A percentile compares a stretch with the other conserved stretches of the same genome.
Evolutionary conservation across 225 moss, liverwort and hornwort species (phyloP).

Genomic region (Rhytidiadelphus loreus): DNA sequence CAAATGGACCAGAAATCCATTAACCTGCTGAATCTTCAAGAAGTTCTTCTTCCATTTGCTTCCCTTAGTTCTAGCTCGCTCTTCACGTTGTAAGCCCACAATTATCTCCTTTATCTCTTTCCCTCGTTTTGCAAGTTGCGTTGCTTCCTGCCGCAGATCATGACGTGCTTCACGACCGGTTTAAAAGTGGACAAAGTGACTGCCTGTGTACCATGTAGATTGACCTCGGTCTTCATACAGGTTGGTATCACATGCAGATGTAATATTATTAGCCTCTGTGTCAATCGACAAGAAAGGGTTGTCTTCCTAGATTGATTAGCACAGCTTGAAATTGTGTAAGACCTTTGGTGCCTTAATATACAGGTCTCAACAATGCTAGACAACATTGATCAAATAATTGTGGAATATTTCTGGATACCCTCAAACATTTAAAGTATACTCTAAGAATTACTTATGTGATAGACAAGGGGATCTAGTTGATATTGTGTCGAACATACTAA

Average conservation of each 20-base stretch:
- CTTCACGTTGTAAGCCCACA: constrained; percentile 77
- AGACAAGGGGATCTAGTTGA: neutral
- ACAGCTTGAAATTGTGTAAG: neutral
- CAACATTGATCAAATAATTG: neutral
- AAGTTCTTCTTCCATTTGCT: constrained; percentile 94
- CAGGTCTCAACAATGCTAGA: neutral
- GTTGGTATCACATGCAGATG: neutral
- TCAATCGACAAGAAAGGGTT: neutral
- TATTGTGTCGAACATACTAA: neutral
- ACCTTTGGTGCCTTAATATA: neutral
- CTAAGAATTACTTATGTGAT: neutral
- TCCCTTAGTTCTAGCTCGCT: constrained; percentile 77
- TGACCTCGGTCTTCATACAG: neutral
- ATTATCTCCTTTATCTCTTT: constrained; percentile 86
- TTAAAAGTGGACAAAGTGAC: neutral
- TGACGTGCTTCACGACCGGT: neutral
- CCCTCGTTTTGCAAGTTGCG: constrained; percentile 75
- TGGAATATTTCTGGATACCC: no score
- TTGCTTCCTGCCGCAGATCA: constrained; percentile 54
- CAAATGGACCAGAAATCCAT: neutral
- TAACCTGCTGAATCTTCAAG: constrained; percentile 79
- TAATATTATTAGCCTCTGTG: neutral
- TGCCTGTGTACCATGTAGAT: neutral
- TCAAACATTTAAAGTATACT: neutral
- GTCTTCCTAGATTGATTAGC: neutral